Conservation (phyloP, 441 rosid species). For the Capsella rubella region DNA sequence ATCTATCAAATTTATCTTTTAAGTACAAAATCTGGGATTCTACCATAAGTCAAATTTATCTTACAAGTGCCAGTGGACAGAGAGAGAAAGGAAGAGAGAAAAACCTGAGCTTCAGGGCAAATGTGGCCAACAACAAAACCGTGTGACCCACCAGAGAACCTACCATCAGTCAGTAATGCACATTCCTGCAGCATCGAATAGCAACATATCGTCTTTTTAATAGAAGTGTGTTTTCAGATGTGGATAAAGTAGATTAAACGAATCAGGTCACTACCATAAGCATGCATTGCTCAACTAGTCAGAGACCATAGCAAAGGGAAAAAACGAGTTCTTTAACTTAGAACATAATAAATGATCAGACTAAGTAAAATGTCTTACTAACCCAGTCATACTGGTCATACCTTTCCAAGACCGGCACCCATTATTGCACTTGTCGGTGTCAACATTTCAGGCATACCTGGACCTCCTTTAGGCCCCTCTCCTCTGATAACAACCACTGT, state of each 20-base stretch:
- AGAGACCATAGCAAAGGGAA: background rate
- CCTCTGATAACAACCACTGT: conserved; percentile 91
- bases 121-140: conserved; percentile 98
- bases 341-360: conserved; percentile 7
- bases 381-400: conserved; percentile 26
- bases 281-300: background rate
- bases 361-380: background rate
- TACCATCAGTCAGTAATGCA: conserved; percentile 92
- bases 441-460: conserved; percentile 99
- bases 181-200: conserved; percentile 65
- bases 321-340: background rate
- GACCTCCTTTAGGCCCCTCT: conserved; percentile 99
- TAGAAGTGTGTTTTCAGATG: conserved; percentile 1
- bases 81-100: conserved; percentile 27
- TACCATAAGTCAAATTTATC: background rate
- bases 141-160: conserved; percentile 98
- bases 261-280: conserved; percentile 15
- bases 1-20: background rate
- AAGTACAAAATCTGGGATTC: background rate
- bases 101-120: conserved; percentile 98
- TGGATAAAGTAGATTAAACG: background rate
- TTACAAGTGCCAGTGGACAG: background rate
- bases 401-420: conserved; percentile 99
- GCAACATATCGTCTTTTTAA: conserved; percentile 14
- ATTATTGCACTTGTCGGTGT: conserved; percentile 98